phyloP scores from a whole-genome alignment of 2,329 filamentous ascomycete genomes.

The Aspergillus sergii region DNA sequence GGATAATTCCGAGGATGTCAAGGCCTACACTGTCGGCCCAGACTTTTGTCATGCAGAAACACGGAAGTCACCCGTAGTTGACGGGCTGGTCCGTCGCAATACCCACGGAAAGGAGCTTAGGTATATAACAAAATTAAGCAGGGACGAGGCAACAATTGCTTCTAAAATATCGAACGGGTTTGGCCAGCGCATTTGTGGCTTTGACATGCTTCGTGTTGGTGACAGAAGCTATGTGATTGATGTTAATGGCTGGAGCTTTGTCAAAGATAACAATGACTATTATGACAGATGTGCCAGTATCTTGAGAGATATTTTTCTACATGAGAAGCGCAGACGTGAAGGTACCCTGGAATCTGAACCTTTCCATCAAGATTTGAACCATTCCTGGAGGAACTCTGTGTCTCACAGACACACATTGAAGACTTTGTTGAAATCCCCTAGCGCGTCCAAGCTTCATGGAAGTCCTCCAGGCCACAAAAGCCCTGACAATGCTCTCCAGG shows the following conservation, averaged over 20 bases:
- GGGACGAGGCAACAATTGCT: constrained; percentile 82
- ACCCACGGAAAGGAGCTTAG: constrained; percentile 96
- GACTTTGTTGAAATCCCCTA: constrained; percentile 65
- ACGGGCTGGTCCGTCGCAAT: constrained; percentile 92
- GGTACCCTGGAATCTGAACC: constrained; percentile 39
- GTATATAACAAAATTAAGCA: constrained; percentile 83
- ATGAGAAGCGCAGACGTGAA: constrained; percentile 62
- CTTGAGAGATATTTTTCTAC: constrained; percentile 82
- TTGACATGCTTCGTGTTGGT: constrained; percentile 84
- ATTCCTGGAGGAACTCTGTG: constrained; percentile 41
- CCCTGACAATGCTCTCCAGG: constrained; percentile 49
- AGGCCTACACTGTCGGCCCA: constrained; percentile 94
- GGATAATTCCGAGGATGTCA: constrained; percentile 97
- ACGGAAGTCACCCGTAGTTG: constrained; percentile 93
- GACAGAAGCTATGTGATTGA: constrained; percentile 97
- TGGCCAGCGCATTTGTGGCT: constrained; percentile 92
- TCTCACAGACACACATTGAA: constrained; percentile 57
- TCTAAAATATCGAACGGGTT: constrained; percentile 88
- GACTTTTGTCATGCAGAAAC: constrained; percentile 96
- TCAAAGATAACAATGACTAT: constrained; percentile 98
- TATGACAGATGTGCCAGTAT: constrained; percentile 90
- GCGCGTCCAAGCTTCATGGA: constrained; percentile 61
- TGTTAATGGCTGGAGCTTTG: constrained; percentile 99
- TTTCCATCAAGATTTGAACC: constrained; percentile 34
- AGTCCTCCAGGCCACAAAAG: constrained; percentile 47